Evolutionary conservation across 306 rosid species (phyloP), one percentile per base, ranked within the genome.

Genomic region (Quercus gilva): DNA sequence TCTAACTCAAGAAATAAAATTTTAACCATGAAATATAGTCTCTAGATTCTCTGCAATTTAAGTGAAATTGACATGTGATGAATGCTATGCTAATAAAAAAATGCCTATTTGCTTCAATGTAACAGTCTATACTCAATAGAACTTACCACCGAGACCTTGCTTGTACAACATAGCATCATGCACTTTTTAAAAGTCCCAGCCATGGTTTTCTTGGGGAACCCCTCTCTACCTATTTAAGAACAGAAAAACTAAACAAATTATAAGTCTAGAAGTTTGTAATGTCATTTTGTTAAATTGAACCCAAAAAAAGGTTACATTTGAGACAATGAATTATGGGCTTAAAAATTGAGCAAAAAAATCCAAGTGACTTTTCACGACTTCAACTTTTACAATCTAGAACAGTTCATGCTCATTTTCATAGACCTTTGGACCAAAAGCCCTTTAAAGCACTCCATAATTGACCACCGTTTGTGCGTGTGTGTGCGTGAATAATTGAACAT

Each of bases 121-220:
- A 17, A 49, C 55, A 63, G 52, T 53, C 1, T 2, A 49, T 45
- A 45, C 14, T 37, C 43, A 37, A 11, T 49, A 28, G 23, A 76
- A 70, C 84, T n/a, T 85, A 88, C 94, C 83, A 88, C 94, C 77
- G 88, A 78, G 79, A 80, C 85, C 73, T 84, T 88, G 79, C 78
- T 55, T 0, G 84, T 6, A 60, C 94, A 88, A 74, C 92, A 88
- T 35, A 74, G 31, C 84, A 78, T 72, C 87, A 88, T 82, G 84
- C 92, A 91, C 61, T 69, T 89, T 74, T 68, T 84, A 1, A 88
- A 61, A 31, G 84, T 65, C 55, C 82, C 88, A 74, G 85, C 92
- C 91, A 88, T 88, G 49, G 61, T 23, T 72, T 59, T 65, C 37
- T 37, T 60, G 6, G 14, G 12, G 61, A 21, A 57, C 18, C 74